Evolutionary conservation across 2,329 filamentous ascomycete species (phyloP).

Genomic region (Aspergillus pseudoviridinutans): DNA sequence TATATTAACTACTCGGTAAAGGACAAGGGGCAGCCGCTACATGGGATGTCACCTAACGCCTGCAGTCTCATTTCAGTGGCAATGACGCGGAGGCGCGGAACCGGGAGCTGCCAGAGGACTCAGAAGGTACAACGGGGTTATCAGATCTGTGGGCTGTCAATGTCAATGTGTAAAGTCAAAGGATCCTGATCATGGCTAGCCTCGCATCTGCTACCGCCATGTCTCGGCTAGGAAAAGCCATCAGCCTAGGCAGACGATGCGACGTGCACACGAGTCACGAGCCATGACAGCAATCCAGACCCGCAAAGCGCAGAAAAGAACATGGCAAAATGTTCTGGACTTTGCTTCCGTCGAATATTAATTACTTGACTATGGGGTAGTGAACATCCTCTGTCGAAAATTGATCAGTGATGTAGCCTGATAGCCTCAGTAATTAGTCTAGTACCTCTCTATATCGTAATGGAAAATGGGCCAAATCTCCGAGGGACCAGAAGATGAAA

Average conservation of each 20-base stretch:
- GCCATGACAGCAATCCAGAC: background rate
- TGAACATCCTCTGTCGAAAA: background rate
- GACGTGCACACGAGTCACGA: background rate
- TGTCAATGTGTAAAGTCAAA: background rate
- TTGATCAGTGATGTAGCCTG: background rate
- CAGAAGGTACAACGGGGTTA: background rate
- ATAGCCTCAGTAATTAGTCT: background rate
- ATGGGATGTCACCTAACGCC: background rate
- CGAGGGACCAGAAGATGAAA: constrained; percentile 15
- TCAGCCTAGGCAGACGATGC: background rate
- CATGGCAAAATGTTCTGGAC: background rate
- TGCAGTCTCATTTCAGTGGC: background rate
- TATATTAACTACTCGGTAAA: background rate
- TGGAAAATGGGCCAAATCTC: constrained; percentile 6
- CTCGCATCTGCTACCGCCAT: background rate
- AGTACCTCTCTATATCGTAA: no score
- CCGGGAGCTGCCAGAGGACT: background rate
- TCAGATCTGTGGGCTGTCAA: background rate
- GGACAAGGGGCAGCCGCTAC: background rate
- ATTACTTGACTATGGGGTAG: background rate
- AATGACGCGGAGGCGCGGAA: background rate
- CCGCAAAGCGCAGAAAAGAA: background rate
- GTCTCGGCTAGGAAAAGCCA: no score
- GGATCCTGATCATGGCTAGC: background rate
- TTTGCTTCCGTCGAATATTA: background rate